phyloP scores from a whole-genome alignment of 148 eudicot species.

The Fagopyrum tataricum region DNA sequence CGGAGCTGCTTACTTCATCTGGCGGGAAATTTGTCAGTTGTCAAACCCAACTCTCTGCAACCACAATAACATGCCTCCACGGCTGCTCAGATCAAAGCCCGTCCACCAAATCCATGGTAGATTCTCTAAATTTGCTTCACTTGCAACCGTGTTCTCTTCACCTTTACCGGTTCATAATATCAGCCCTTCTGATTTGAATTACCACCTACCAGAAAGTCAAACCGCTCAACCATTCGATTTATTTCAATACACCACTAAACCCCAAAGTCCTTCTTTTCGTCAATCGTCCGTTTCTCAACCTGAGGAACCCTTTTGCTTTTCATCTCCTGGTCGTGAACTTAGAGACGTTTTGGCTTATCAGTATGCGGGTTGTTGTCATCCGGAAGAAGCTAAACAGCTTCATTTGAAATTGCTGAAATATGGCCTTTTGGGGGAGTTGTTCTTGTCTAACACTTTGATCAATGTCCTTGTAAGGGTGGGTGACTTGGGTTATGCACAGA shows the following conservation, averaged over 20 bases:
- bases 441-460: constrained; percentile 51
- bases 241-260: neutral
- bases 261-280: neutral
- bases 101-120: neutral
- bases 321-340: constrained; percentile 7
- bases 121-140: neutral
- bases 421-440: constrained; percentile 53
- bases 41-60: neutral
- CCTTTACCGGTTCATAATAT: neutral
- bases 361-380: constrained; percentile 27
- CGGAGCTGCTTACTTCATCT: neutral
- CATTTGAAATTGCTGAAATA: constrained; percentile 49
- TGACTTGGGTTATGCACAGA: constrained; percentile 38
- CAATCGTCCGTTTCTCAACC: neutral
- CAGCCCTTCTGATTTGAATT: constrained; percentile 1
- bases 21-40: constrained; percentile 10
- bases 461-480: constrained; percentile 38
- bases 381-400: constrained; percentile 40
- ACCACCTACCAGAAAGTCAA: neutral
- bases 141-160: constrained; percentile 4
- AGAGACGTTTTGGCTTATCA: constrained; percentile 31
- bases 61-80: constrained; percentile 4
- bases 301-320: constrained; percentile 4
- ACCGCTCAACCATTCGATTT: neutral
- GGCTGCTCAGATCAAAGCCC: constrained; percentile 7